Base-by-base conservation (phyloP, 2,329 filamentous ascomycete genomes). In the Claviceps sp. region DNA sequence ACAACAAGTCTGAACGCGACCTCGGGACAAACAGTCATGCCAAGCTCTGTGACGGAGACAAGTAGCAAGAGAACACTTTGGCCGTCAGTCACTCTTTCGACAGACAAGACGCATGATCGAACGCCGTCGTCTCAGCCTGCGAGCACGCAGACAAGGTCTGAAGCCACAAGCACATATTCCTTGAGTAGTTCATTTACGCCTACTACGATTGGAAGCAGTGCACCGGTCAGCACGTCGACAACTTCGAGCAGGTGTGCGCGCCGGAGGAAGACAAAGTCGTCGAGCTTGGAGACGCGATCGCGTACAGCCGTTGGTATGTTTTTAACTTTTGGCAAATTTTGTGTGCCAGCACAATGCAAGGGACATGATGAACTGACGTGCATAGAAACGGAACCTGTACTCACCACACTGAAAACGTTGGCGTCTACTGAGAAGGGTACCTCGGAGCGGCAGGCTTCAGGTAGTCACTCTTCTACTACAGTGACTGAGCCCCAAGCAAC, bases 381-480 rank as follows among this genome's bases (percentile, higher is more conserved):
- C 16, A 39, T 14, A 53, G 52, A 16, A 36, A 29, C 49, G n/a
- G 13, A 40, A 3, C 34, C 42, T 26, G n/a, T 20, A 14, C 56
- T 53, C 4, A 49, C 50, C 34, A 58, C 53, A 39, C 49, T 47
- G 17, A 51, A 36, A 36, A 54, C 52, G 5, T 58, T 53, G 20
- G 47, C 56, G 9, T 57, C 43, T 11, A 45, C 38, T 3, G 14
- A 49, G n/a, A 13, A 52, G 34, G 13, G 50, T 49, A 23, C 52
- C 39, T 13, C 52, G 23, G 14, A 52, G 38, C 5, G 49, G 26
- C 22, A 45, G 17, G 37, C 34, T 36, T 45, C 52, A 4, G 46
- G 22, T 16, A 50, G 53, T 54, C 58, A 61, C 29, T 50, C 52
- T 14, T 58, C 60, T 38, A 60, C 58, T 2, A 14, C 39, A n/a